Conservation (phyloP, 2,329 filamentous ascomycete genomes). For the Fusarium oligoseptatum region DNA sequence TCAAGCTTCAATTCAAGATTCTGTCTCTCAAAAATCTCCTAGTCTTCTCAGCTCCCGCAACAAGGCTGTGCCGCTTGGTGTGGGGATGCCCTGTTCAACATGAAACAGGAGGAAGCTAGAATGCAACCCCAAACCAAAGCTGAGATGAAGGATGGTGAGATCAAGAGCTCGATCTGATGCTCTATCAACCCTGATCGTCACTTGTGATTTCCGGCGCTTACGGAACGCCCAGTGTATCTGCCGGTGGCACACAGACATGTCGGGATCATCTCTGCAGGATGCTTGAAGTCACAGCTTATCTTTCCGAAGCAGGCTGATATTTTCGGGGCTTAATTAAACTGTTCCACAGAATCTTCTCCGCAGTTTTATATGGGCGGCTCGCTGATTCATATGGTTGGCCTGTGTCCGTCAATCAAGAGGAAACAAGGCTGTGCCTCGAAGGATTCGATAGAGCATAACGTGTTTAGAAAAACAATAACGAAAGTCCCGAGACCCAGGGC, state of each 20-base stretch:
- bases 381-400: not conserved
- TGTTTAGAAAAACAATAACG: not conserved
- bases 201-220: not conserved
- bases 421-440: not conserved
- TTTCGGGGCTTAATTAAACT: not conserved
- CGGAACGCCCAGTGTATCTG: not conserved
- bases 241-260: not conserved
- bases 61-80: not conserved
- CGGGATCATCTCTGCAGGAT: not conserved
- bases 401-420: not conserved
- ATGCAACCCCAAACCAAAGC: not conserved
- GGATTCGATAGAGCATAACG: not conserved
- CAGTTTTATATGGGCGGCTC: not conserved
- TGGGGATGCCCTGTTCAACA: not conserved
- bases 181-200: not conserved
- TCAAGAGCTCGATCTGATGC: not conserved
- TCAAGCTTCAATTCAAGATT: not conserved
- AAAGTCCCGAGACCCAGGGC: not conserved
- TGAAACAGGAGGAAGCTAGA: constrained; percentile 3
- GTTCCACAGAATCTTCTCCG: not conserved
- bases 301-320: not conserved
- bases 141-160: not conserved
- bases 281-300: not conserved
- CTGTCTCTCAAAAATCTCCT: not conserved
- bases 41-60: not conserved